phyloP scores from a whole-genome alignment of 169 alveolate species.

The Cyclospora cayetanensis region DNA sequence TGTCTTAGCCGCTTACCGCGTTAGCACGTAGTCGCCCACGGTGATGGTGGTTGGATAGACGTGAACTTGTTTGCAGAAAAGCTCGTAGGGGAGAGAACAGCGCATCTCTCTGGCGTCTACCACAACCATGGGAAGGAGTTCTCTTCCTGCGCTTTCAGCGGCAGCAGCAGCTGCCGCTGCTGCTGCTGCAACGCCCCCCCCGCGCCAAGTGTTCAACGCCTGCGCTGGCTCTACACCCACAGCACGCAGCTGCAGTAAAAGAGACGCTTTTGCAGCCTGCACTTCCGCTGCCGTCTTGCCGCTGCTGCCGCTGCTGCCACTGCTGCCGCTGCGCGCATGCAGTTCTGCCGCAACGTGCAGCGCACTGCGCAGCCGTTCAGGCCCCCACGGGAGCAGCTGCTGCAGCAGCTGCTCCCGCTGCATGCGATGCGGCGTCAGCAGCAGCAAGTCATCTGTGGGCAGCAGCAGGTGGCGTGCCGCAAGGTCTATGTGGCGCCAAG shows the following conservation, averaged over 20 bases:
- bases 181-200: slow-evolving; percentile 33
- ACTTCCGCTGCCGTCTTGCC: slow-evolving; percentile 35
- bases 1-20: slow-evolving; percentile 71
- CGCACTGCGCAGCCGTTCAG: background rate
- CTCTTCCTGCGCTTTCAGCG: background rate
- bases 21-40: slow-evolving; percentile 76
- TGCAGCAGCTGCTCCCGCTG: slow-evolving; percentile 14
- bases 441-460: slow-evolving; percentile 50
- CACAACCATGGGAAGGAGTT: slow-evolving; percentile 60
- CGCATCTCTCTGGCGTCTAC: slow-evolving; percentile 76
- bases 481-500: slow-evolving; percentile 71
- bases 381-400: slow-evolving; percentile 6
- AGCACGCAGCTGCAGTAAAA: slow-evolving; percentile 29
- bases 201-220: slow-evolving; percentile 3
- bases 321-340: background rate
- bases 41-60: slow-evolving; percentile 72
- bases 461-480: slow-evolving; percentile 73
- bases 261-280: background rate
- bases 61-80: slow-evolving; percentile 71
- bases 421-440: background rate
- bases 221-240: background rate
- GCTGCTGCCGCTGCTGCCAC: background rate
- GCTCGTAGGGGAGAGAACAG: slow-evolving; percentile 74
- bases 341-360: background rate
- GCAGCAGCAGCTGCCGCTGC: slow-evolving; percentile 45